Percentiles rank a stretch among this genome's conserved stretches.
Conservation (phyloP, 495 filamentous ascomycete genomes). For the Neurospora sp. region DNA sequence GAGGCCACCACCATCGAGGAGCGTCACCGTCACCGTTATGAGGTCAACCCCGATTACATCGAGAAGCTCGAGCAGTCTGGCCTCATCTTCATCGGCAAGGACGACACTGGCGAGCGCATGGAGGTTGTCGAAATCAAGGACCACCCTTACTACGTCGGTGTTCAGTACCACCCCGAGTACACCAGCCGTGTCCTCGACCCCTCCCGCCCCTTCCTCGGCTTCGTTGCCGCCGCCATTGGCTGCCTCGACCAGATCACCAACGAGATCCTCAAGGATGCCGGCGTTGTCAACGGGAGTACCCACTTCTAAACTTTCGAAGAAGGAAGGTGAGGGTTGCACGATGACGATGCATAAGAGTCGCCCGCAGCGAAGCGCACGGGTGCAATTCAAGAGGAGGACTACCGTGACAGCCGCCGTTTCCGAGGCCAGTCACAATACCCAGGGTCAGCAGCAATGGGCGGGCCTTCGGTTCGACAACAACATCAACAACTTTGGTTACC, state of each 20-base stretch:
- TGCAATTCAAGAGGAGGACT: neutral
- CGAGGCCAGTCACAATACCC: neutral
- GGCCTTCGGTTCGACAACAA: neutral
- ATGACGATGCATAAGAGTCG: neutral
- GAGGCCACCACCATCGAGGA: conserved; percentile 45
- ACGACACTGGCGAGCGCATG: conserved; percentile 76
- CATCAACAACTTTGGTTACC: neutral
- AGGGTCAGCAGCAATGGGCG: neutral
- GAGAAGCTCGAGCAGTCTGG: conserved; percentile 47
- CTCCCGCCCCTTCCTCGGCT: conserved; percentile 72
- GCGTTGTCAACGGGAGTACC: neutral
- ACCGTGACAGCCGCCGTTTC: neutral
- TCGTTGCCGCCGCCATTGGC: conserved; percentile 67
- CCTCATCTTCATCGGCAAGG: conserved; percentile 64
- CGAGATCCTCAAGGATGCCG: neutral
- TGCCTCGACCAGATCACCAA: conserved; percentile 39
- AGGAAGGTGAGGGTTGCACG: neutral
- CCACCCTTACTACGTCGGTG: conserved; percentile 78
- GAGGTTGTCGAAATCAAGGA: conserved; percentile 83
- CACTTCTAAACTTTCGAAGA: neutral
- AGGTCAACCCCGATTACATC: conserved; percentile 62
- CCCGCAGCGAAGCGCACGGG: neutral
- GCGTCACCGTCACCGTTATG: conserved; percentile 65
- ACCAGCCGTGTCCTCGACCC: conserved; percentile 34
- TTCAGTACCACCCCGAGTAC: conserved; percentile 19